Base-by-base conservation (phyloP, 306 rosid genomes). In the Senna siamea region DNA sequence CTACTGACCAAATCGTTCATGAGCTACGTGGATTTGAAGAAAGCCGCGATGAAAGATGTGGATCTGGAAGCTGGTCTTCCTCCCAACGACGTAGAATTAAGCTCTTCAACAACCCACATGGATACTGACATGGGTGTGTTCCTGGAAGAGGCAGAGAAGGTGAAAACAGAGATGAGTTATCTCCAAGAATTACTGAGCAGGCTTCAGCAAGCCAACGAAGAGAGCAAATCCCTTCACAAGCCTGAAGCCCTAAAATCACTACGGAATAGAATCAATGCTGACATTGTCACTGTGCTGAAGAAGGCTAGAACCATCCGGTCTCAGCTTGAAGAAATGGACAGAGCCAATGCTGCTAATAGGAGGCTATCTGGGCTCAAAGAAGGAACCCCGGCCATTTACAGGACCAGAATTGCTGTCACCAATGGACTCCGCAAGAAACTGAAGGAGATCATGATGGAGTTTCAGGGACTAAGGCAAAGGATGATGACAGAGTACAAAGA, bases 1-100 rank as follows among this genome's bases (percentile, higher is more conserved):
- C 81, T 93, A 3, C 90, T 93, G 97, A 93, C 98, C 28, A 87
- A 90, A 55, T 93, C 98, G 12, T 93, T 93, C 92, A 86, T 88
- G 12, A 90, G 46, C 86, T 90, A 93, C 26, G 93, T 93, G 11
- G 96, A 93, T 76, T 64, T 93, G 17, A 93, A 93, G 82, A 93
- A 90, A 67, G 88, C 86, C 0, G 93, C 96, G 10, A 81, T 85
- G 92, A 93, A 90, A 78, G 97, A 93, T 17, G 40, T 76, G 48
- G 97, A 93, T 70, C 77, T 93, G 47, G 98, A 93, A 72, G 88
- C 96, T 0, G 96, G 97, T 4, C 43, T 20, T 51, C 56, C 60
- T 22, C 70, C 18, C 0, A 4, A 14, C 7, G 34, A 41, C 9
- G 60, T 93, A 22, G 90, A 93, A 51, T 46, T 87, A 52, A 74